Base-by-base conservation (phyloP, 495 filamentous ascomycete species). In the Tuber melanosporum region DNA sequence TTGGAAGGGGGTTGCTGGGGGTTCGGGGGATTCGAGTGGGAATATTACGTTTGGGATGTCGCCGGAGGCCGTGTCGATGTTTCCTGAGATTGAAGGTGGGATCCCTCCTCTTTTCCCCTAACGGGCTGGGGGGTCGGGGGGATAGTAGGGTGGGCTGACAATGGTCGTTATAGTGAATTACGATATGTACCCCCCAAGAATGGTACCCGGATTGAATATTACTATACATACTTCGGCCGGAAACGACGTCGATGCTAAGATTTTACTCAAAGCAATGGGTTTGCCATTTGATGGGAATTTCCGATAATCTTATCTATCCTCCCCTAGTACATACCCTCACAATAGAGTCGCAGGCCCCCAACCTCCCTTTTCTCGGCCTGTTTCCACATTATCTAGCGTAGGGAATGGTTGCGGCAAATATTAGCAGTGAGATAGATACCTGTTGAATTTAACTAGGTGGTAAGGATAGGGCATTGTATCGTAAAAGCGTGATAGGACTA, bases 61-160 rank as follows among this genome's bases (percentile, higher is more conserved):
- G 9, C 86, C 90, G 47, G 91, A 93, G 77, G 87, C 89, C 62
- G 89, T 97, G 73, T 89, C 90, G 74, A 82, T 92, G 72, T 98
- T 98, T 85, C 96, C 96, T 0, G 95, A 99, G 86, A 88, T 98
- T 73, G 94, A 97, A 84, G 88, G 94, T 97, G 85, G 89, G 94
- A 90, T 70, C 76, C 45, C 42, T 32, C 66, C 74, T 12, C 19
- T 46, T 42, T 72, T 39, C 14, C 71, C 70, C n/a, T n/a, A n/a
- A 45, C 14, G n/a, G 46, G 14, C n/a, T 26, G 71, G 26, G 43
- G 26, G 46, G n/a, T 32, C 19, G 26, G 26, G 43, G 46, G 22
- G 22, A 26, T 26, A 36, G 41, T 36, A 32, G 26, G 10, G 32
- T 43, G 14, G 22, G 49, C 73, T 76, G 69, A 69, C n/a, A 2